Evolutionary conservation across 495 filamentous ascomycete genomes (phyloP).

Genomic region (Eremomyces bilateralis): DNA sequence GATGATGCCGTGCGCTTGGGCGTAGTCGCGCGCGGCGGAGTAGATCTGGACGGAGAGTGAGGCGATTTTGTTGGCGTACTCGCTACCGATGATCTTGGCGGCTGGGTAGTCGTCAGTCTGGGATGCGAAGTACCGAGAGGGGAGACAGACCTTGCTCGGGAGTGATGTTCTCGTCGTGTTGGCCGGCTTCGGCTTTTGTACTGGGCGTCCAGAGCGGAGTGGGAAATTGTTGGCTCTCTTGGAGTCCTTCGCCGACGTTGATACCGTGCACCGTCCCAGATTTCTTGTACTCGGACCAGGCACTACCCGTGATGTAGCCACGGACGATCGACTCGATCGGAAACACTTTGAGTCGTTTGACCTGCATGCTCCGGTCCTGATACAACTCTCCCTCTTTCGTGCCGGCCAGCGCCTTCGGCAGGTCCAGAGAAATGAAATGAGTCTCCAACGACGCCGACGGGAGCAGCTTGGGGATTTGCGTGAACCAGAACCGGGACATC

Average conservation of each 20-base stretch:
- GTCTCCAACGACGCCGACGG: no score
- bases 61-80: constrained; percentile 55
- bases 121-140: no score
- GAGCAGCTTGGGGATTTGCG: constrained; percentile 41
- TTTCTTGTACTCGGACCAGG: constrained; percentile 63
- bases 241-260: constrained; percentile 38
- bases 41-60: constrained; percentile 52
- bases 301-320: constrained; percentile 84
- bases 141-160: constrained; percentile 28
- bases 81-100: constrained; percentile 44
- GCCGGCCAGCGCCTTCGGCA: constrained; percentile 29
- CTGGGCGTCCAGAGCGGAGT: constrained; percentile 65
- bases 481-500: constrained; percentile 72
- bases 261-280: constrained; percentile 67
- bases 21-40: constrained; percentile 43
- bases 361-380: constrained; percentile 47
- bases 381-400: neutral
- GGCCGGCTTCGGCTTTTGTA: constrained; percentile 71
- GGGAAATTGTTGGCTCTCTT: constrained; percentile 49
- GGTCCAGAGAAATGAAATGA: constrained; percentile 51
- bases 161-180: constrained; percentile 82
- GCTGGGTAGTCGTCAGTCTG: no score
- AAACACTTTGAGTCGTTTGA: constrained; percentile 54
- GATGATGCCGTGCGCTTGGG: constrained; percentile 60
- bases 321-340: constrained; percentile 85